Base-by-base conservation (phyloP, 2,329 filamentous ascomycete species). In the Cyclaneusma minus region DNA sequence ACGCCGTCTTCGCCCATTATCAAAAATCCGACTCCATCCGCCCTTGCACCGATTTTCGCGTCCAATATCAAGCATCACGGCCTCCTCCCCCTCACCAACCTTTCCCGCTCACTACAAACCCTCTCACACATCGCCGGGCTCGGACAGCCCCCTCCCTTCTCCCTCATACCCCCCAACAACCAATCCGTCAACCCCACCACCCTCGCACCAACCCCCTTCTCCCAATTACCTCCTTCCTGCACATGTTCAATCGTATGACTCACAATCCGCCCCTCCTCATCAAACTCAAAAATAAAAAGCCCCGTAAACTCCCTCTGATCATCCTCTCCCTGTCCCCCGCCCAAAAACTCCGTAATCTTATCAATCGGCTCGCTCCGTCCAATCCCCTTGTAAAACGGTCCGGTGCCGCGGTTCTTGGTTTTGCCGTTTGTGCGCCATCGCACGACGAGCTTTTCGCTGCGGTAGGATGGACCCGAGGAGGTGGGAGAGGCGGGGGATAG, bases 241-340 rank as follows among this genome's bases (percentile, higher is more conserved):
- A 81, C 79, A 53, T 92, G 81, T 54, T 98, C 89, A 43, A 98
- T 95, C 0, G 82, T 92, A 50, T 95, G 89, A 39, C 71, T 83
- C 24, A 79, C 54, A 18, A 98, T 71, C 35, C 83, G 65, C 2
- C 89, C 89, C 41, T 92, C 68, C 24, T 71, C 63, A 45, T 95
- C 89, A 48, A 98, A 98, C 37, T 92, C 82, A 49, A 98, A 98
- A 32, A 93, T 76, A 52, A 95, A 98, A 7, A 95, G 53, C 0
- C 89, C 89, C 2, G 74, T 81, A 41, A 95, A 95, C 44, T 85
- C 78, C 43, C 80, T 76, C 33, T 68, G 67, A 25, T 68, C 64
- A 29, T 68, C 65, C 38, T 61, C 51, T 11, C 65, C 58, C 26
- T 68, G 41, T 44, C 54, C 36, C 52, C 51, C 35, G 52, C 55